Percentiles rank a stretch among this genome's conserved stretches.
phyloP scores from a whole-genome alignment of 2,329 filamentous ascomycete species.

The Westerdykella ornata region DNA sequence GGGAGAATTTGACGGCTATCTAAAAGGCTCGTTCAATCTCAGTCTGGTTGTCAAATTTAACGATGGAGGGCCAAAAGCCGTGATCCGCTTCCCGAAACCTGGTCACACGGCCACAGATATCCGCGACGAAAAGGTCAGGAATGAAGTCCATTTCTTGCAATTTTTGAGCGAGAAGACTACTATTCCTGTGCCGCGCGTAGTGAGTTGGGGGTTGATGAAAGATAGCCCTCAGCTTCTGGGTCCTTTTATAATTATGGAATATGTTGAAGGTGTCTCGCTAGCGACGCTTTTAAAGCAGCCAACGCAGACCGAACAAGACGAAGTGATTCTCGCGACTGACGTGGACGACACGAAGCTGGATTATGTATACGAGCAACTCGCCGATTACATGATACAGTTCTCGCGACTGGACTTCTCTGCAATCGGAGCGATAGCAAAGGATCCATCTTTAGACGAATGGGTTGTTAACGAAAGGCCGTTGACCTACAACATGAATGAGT shows the following conservation, averaged over 20 bases:
- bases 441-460: slow-evolving; percentile 20
- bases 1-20: slow-evolving; percentile 12
- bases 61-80: slow-evolving; percentile 12
- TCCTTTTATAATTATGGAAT: slow-evolving; percentile 24
- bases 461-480: slow-evolving; percentile 20
- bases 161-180: slow-evolving; percentile 13
- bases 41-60: slow-evolving; percentile 13
- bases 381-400: slow-evolving; percentile 12
- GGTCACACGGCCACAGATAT: slow-evolving; percentile 11
- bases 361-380: slow-evolving; percentile 16
- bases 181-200: slow-evolving; percentile 12
- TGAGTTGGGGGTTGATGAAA: slow-evolving; percentile 14
- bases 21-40: slow-evolving; percentile 20
- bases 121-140: slow-evolving; percentile 15
- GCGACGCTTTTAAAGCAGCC: slow-evolving; percentile 16
- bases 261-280: slow-evolving; percentile 13
- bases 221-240: slow-evolving; percentile 18
- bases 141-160: slow-evolving; percentile 14
- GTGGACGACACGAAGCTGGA: slow-evolving; percentile 16
- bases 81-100: slow-evolving; percentile 19
- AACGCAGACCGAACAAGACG: slow-evolving; percentile 15
- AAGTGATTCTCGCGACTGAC: slow-evolving; percentile 11
- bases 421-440: slow-evolving; percentile 31
- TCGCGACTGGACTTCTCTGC: slow-evolving; percentile 8
- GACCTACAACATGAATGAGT: slow-evolving; percentile 19